Evolutionary conservation across 139 green algal genomes (phyloP).

Genomic region (Asterochloris erici): DNA sequence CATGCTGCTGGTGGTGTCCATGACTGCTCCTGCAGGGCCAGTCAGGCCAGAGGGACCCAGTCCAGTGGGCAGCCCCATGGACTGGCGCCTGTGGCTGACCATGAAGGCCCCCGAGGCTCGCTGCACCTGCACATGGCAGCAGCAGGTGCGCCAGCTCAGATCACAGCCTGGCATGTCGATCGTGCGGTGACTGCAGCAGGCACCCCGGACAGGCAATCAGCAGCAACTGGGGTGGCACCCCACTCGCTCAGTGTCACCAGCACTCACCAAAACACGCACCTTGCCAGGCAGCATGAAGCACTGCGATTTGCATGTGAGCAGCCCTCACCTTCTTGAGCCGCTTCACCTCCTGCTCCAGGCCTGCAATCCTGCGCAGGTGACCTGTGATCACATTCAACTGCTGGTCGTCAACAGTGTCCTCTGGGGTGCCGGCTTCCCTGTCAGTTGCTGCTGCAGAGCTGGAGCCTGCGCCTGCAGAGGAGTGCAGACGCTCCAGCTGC

Average conservation of each 20-base stretch:
- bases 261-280: neutral
- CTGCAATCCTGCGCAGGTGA: constrained; percentile 44
- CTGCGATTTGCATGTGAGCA: neutral
- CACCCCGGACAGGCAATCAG: neutral
- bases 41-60: neutral
- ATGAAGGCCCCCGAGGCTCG: constrained; percentile 28
- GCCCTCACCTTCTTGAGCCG: constrained; percentile 32
- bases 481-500: constrained; percentile 19
- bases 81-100: constrained; percentile 19
- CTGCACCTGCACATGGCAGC: constrained; percentile 13
- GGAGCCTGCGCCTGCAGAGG: neutral
- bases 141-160: neutral
- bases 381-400: constrained; percentile 7
- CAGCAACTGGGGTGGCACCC: neutral
- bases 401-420: neutral
- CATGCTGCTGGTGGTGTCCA: constrained; percentile 7
- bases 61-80: neutral
- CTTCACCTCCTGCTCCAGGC: constrained; percentile 61
- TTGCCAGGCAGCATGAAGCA: neutral
- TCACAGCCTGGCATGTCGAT: no score
- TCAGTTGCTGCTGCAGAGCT: neutral
- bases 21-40: neutral
- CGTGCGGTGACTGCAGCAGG: neutral
- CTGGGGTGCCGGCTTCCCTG: neutral
- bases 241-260: no score